Evolutionary conservation across 1,284 basidiomycete genomes (phyloP).

Genomic region (Ganoderma meredithae): DNA sequence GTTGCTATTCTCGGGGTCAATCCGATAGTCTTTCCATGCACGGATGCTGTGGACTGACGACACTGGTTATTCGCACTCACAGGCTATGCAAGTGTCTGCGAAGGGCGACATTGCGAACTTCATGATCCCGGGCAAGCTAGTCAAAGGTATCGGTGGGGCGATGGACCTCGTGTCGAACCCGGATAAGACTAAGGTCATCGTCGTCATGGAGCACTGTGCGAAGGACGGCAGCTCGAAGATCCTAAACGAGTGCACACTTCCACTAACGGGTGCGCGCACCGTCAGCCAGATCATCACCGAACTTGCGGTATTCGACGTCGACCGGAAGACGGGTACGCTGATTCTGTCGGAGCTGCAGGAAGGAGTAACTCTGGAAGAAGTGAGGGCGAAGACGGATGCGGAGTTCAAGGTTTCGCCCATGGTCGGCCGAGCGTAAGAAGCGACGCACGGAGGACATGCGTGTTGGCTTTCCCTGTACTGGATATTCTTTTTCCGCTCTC

Average conservation of each 20-base stretch:
- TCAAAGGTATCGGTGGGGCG: slow-evolving; percentile 96
- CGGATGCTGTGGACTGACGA: slow-evolving; percentile 22
- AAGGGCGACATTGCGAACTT: slow-evolving; percentile 97
- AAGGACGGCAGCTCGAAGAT: slow-evolving; percentile 94
- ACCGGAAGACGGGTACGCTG: slow-evolving; percentile 77
- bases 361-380: slow-evolving; percentile 86
- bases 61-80: slow-evolving; percentile 22
- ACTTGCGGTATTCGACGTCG: slow-evolving; percentile 91
- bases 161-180: slow-evolving; percentile 98
- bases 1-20: slow-evolving; percentile 84
- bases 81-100: slow-evolving; percentile 96
- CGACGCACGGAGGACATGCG: slow-evolving; percentile 2
- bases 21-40: slow-evolving; percentile 18
- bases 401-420: slow-evolving; percentile 67
- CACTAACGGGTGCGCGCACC: slow-evolving; percentile 87
- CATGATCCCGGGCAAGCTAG: slow-evolving; percentile 95
- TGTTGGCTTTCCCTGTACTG: background rate
- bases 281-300: slow-evolving; percentile 96
- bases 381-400: slow-evolving; percentile 88
- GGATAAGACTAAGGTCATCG: slow-evolving; percentile 90
- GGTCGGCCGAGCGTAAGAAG: slow-evolving; percentile 38
- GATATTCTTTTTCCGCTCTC: slow-evolving; percentile 12
- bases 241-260: slow-evolving; percentile 82
- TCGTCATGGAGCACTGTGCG: slow-evolving; percentile 90
- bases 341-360: slow-evolving; percentile 85